Evolutionary conservation across 2,329 filamentous ascomycete species (phyloP).

Genomic region (Dothideomycetes sp.): DNA sequence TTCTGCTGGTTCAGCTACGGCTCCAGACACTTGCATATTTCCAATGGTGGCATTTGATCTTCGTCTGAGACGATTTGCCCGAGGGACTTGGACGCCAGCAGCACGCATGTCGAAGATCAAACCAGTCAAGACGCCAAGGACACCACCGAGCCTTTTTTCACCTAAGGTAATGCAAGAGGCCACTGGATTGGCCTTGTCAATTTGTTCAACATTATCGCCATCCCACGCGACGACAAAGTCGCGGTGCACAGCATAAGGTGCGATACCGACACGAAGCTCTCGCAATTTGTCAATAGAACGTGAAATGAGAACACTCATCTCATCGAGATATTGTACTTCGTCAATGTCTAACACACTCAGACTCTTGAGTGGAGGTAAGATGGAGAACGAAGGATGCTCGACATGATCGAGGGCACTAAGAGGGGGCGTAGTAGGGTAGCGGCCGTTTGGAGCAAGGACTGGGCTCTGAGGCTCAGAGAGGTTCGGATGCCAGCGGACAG

Average conservation of each 20-base stretch:
- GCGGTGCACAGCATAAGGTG: conserved; percentile 42
- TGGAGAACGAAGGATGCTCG: conserved; percentile 72
- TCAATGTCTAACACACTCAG: conserved; percentile 73
- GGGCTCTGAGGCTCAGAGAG: conserved; percentile 32
- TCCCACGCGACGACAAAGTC: conserved; percentile 57
- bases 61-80: conserved; percentile 2
- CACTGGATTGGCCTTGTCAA: conserved; percentile 53
- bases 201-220: conserved; percentile 51
- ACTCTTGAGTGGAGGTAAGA: conserved; percentile 64
- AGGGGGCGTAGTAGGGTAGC: conserved; percentile 29
- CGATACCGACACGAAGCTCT: conserved; percentile 67
- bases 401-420: conserved; percentile 43
- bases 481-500: conserved; percentile 79
- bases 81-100: neutral
- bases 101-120: conserved; percentile 51
- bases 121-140: conserved; percentile 59
- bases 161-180: conserved; percentile 39
- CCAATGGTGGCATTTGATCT: conserved; percentile 1
- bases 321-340: conserved; percentile 71
- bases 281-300: conserved; percentile 56
- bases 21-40: neutral
- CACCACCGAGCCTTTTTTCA: conserved; percentile 56
- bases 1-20: neutral
- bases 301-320: conserved; percentile 69
- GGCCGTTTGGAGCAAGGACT: conserved; percentile 26